These are phyloP conservation scores for Pyrus hybrid DNA, from an alignment of 331 rosid species.

Conservation along the genomic window DNA sequence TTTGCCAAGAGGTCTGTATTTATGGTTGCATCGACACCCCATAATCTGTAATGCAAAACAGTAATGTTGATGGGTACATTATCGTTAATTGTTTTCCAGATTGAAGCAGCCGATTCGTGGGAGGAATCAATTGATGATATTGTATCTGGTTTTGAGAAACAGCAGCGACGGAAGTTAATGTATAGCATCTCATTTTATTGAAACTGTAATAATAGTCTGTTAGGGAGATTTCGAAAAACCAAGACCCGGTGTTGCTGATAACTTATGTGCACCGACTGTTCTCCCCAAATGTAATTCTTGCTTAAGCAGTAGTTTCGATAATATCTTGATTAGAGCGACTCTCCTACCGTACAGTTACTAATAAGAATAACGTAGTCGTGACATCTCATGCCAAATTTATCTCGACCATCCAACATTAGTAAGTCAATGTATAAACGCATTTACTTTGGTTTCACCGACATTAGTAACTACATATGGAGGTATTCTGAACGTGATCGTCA, in stretches of 20 bases:
- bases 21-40: background rate
- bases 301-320: background rate
- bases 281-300: background rate
- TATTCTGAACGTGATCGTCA: too few species aligned
- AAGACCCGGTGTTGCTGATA: background rate
- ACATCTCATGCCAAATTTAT: too few species aligned
- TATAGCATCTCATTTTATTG: slow-evolving; percentile 78
- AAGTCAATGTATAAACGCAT: too few species aligned
- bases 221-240: background rate
- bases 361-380: too few species aligned
- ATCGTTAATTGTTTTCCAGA: slow-evolving; percentile 25
- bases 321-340: too few species aligned
- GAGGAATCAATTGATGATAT: slow-evolving; percentile 84
- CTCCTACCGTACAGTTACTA: too few species aligned
- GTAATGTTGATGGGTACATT: background rate
- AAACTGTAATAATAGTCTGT: background rate
- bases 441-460: too few species aligned
- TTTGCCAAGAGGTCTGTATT: slow-evolving; percentile 68
- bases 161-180: slow-evolving; percentile 65
- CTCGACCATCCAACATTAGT: too few species aligned
- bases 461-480: too few species aligned
- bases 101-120: slow-evolving; percentile 79
- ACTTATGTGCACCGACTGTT: background rate
- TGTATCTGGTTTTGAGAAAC: slow-evolving; percentile 60
- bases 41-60: background rate